Base-by-base conservation (phyloP, 2,329 filamentous ascomycete genomes). In the Nothomitra cinnamomea region DNA sequence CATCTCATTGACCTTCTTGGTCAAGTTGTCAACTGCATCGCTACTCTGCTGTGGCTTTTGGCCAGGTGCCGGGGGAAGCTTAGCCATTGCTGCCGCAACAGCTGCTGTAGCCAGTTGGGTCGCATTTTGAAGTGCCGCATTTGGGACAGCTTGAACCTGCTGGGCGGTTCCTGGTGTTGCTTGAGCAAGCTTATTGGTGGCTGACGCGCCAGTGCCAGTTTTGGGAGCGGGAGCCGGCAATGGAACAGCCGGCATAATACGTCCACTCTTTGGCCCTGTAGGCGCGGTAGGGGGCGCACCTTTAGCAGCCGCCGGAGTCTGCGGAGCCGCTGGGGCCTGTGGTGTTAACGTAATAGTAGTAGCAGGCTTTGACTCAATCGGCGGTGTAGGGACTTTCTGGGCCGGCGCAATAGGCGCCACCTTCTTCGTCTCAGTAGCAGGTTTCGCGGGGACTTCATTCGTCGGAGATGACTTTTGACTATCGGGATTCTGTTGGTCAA, bases 11-110 rank as follows among this genome's bases (percentile, higher is more conserved):
- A 74, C 67, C 58, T 69, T 69, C 55, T 67, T 70, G 3, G 71
- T 66, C 35, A 74, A 56, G 42, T 63, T 61, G 12, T 74, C 71
- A 40, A 72, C 62, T 2, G 65, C 61, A 56, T 67, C 63, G 21
- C 59, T 45, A 49, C 45, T 43, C 52, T 65, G 61, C 49, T 61
- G 55, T 35, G 66, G 57, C 38, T 57, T 52, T 50, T 57, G 57
- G 15, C 53, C 49, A 15, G 59, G 53, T 13, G 58, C 57, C 36
- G 62, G 57, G 19, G 61, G 60, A 38, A 75, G 58, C 56, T 74
- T 75, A 15, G 72, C 72, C 72, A 75, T 73, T 2, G 72, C 72
- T 19, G 69, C 68, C 24, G 70, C 71, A 52, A 75, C 72, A 35
- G 72, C 72, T 51, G 70, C 70, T 47, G 69, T 70, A n/a, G 72